These are phyloP conservation scores for Letharia columbiana DNA, from an alignment of 495 filamentous ascomycete genomes.

Conservation along the genomic window DNA sequence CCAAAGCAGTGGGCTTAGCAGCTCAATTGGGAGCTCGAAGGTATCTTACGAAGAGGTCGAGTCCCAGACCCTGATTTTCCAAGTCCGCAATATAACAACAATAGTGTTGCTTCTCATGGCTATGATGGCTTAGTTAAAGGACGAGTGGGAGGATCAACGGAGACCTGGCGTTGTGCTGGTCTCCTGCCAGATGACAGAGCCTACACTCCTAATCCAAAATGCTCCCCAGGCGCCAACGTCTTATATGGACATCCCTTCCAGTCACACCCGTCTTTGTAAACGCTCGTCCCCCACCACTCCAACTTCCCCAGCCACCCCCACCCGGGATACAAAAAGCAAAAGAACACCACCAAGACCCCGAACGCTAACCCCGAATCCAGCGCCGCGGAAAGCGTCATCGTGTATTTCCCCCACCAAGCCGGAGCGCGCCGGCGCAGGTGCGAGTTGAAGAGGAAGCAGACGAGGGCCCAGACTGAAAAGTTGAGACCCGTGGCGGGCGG, in stretches of 20 bases:
- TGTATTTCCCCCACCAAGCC: slow-evolving; percentile 84
- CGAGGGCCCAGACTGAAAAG: slow-evolving; percentile 72
- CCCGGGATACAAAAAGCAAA: slow-evolving; percentile 62
- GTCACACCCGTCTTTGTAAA: slow-evolving; percentile 41
- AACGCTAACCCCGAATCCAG: slow-evolving; percentile 75
- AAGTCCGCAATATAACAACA: too few species aligned
- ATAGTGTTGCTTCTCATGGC: too few species aligned
- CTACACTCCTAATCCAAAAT: slow-evolving; percentile 9
- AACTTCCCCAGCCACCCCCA: slow-evolving; percentile 48
- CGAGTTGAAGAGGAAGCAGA: slow-evolving; percentile 77
- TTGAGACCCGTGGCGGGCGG: slow-evolving; percentile 80
- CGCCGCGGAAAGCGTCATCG: slow-evolving; percentile 75
- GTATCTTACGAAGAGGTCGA: too few species aligned
- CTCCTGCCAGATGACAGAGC: too few species aligned
- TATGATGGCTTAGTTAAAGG: too few species aligned
- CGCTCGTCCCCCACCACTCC: slow-evolving; percentile 68
- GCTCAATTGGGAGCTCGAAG: too few species aligned
- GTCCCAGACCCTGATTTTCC: too few species aligned
- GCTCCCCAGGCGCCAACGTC: slow-evolving; percentile 14
- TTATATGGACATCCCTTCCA: slow-evolving; percentile 22
- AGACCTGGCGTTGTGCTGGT: too few species aligned
- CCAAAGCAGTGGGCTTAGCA: too few species aligned
- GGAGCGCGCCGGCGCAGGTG: slow-evolving; percentile 53
- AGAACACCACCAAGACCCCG: slow-evolving; percentile 73
- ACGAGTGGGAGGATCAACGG: too few species aligned